These are phyloP conservation scores for Fraxinus angustifolia DNA, from an alignment of 305 asterid genomes.

Conservation along the genomic window DNA sequence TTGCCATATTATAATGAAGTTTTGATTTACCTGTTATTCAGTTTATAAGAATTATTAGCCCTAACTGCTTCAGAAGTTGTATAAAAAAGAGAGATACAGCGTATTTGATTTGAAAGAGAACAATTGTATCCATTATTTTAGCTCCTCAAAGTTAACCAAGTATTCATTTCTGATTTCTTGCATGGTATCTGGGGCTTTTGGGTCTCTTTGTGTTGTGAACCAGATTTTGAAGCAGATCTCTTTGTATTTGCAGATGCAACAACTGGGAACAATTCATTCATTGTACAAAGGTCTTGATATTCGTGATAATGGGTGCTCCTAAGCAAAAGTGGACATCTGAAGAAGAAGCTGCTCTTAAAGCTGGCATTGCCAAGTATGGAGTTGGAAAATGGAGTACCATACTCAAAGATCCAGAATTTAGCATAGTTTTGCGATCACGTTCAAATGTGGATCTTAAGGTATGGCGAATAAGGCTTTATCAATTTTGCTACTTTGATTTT, in stretches of 20 bases:
- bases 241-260: conserved; percentile 19
- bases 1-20: neutral
- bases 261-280: conserved; percentile 9
- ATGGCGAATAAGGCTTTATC: conserved; percentile 9
- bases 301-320: conserved; percentile 84
- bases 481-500: conserved; percentile 12
- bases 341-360: conserved; percentile 98
- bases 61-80: neutral
- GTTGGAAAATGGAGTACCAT: conserved; percentile 94
- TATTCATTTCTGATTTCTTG: neutral
- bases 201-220: neutral
- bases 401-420: conserved; percentile 87
- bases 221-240: neutral
- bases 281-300: conserved; percentile 24
- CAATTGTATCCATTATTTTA: conserved; percentile 7
- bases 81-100: neutral
- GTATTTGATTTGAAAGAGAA: neutral
- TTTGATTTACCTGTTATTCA: neutral
- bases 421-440: conserved; percentile 60
- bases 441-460: conserved; percentile 99
- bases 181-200: neutral
- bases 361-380: conserved; percentile 85
- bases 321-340: conserved; percentile 93
- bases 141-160: neutral
- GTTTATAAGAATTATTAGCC: neutral